Evolutionary conservation across 768 basidiomycete species (phyloP), one percentile per base, ranked within the genome.

Genomic region (Fomitopsis serialis): DNA sequence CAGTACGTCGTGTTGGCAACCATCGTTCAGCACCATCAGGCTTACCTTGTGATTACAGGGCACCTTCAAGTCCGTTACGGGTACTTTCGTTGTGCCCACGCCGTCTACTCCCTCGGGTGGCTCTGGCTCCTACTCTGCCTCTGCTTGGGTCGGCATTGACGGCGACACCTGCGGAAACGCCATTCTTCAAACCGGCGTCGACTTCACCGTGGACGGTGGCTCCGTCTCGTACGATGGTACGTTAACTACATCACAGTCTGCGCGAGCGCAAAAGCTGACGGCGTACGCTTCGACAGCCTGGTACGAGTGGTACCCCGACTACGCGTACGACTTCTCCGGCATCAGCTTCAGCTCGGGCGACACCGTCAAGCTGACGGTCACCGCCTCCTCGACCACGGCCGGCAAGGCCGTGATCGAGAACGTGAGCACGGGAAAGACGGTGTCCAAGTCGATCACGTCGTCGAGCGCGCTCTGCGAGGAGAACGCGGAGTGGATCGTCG

Each of bases 401-500:
- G 67, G 68, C 34, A 65, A 62, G 22, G 66, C 61, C 15, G 56
- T 53, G 45, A 65, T 68, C 59, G 43, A 59, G 54, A 68, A 68
- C 62, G 34, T 58, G 48, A 58, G 61, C 35, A 65, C 54, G 15
- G 63, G 65, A 57, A 56, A 60, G 62, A 54, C 61, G 27, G 64
- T 70, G 25, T 58, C 66, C 40, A 61, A 67, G 58, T 34, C 61
- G 17, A 60, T 71, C 61, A 63, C 62, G 12, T 68, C 68, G 29
- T 53, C 62, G 23, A 50, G 55, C 45, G 52, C 64, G 24, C 64
- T 70, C 45, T 70, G 69, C 61, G 60, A 68, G 59, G 52, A 66
- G 63, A 67, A 71, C 59, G 70, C 69, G 8, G 69, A 72, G 60
- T 72, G 70, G 70, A 70, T 72, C 52, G 68, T 71, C 23, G 70